Evolutionary conservation across 805 yeast genomes (phyloP).

Genomic region (Sungouiozyma intestinalis): DNA sequence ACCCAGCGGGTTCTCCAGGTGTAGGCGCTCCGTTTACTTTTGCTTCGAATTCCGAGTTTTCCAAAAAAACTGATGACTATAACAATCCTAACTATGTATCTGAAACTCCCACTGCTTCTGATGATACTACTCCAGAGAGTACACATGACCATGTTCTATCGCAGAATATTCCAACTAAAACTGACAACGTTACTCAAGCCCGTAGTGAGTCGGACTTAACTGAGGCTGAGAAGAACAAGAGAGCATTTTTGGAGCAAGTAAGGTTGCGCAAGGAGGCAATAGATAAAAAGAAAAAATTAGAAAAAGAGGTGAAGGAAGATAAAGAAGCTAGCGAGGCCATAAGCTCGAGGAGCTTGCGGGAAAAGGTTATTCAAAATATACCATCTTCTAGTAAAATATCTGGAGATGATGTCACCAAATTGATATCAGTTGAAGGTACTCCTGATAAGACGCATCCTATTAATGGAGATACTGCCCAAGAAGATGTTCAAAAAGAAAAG

Average conservation of each 20-base stretch:
- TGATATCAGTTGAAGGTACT: no score
- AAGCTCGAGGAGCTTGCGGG: background rate
- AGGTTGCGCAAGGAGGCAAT: conserved; percentile 24
- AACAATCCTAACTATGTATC: conserved; percentile 1
- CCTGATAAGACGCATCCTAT: background rate
- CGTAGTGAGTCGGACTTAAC: conserved; percentile 8
- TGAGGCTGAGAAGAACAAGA: conserved; percentile 22
- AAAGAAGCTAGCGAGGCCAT: conserved; percentile 3
- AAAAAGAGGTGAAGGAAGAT: conserved; percentile 4
- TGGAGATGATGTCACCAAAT: no score
- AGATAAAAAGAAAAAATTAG: conserved; percentile 19
- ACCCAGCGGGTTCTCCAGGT: background rate
- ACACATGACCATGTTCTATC: background rate
- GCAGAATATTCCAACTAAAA: background rate
- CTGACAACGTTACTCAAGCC: conserved; percentile 1
- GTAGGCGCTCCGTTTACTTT: background rate
- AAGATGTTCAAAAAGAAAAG: conserved; percentile 2
- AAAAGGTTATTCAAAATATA: no score
- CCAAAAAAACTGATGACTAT: background rate
- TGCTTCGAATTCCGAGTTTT: background rate
- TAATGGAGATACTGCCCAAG: conserved; percentile 2
- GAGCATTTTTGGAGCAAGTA: conserved; percentile 26
- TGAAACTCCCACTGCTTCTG: background rate
- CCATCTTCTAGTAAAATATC: no score
- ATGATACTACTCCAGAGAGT: conserved; percentile 1